phyloP scores from a whole-genome alignment of 208 protist species.

The Trypanosoma platydactyli region DNA sequence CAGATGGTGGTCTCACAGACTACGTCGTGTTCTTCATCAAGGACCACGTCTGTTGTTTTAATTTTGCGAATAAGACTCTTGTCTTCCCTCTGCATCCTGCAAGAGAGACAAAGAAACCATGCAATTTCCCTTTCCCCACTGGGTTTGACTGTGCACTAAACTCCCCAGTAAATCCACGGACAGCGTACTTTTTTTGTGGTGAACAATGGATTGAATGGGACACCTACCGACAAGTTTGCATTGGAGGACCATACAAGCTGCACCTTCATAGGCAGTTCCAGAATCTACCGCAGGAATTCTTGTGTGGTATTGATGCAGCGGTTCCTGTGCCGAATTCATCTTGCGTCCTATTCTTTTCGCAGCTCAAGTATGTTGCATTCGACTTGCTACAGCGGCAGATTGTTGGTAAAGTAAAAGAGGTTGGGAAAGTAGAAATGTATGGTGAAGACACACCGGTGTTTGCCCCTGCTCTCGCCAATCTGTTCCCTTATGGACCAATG shows the following conservation, averaged over 20 bases:
- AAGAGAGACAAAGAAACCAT: constrained; percentile 3
- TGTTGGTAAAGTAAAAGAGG: constrained; percentile 18
- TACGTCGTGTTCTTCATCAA: constrained; percentile 36
- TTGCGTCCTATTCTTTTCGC: constrained; percentile 62
- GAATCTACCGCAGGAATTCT: constrained; percentile 49
- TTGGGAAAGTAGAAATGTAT: constrained; percentile 6
- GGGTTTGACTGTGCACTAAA: constrained; percentile 57
- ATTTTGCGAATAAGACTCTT: constrained; percentile 20
- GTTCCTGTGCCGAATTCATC: constrained; percentile 44
- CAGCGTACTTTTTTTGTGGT: constrained; percentile 47
- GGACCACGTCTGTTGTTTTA: constrained; percentile 37
- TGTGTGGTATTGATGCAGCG: constrained; percentile 37
- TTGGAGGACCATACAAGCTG: constrained; percentile 39
- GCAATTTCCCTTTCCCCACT: constrained; percentile 39
- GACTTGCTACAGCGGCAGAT: constrained; percentile 30
- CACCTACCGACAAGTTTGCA: constrained; percentile 27
- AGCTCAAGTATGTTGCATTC: constrained; percentile 56
- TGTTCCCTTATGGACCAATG: constrained; percentile 41
- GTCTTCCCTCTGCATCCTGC: constrained; percentile 23
- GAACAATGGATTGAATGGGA: constrained; percentile 52
- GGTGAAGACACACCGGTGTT: constrained; percentile 20
- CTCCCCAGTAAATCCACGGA: constrained; percentile 40
- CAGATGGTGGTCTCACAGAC: constrained; percentile 23
- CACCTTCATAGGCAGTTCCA: constrained; percentile 31
- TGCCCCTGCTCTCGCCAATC: constrained; percentile 1